Evolutionary conservation across 257 asterid species (phyloP).

Genomic region (Galeopsis tetrahit): DNA sequence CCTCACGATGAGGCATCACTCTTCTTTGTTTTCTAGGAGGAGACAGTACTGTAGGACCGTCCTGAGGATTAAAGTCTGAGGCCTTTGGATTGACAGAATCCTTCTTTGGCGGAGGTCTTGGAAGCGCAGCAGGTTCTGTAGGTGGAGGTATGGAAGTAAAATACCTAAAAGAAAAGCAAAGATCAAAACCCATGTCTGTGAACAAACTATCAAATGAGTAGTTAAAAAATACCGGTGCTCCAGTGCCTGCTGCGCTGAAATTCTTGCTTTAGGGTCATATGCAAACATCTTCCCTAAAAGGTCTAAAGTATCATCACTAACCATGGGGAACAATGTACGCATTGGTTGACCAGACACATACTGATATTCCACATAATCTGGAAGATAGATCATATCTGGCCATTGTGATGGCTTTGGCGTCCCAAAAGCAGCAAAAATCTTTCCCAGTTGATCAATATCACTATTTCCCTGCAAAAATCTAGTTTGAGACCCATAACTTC

Average conservation of each 20-base stretch:
- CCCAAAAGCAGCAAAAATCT: conserved; percentile 94
- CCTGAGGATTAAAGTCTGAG: conserved; percentile 62
- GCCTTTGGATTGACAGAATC: conserved; percentile 60
- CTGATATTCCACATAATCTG: conserved; percentile 91
- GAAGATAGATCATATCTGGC: conserved; percentile 90
- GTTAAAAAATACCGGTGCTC: conserved; percentile 78
- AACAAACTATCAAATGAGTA: conserved; percentile 20
- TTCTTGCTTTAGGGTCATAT: conserved; percentile 90
- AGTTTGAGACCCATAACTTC: conserved; percentile 30
- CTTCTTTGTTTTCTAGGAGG: conserved; percentile 97
- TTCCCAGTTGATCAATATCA: conserved; percentile 97
- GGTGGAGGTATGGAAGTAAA: conserved; percentile 87
- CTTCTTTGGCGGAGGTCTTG: conserved; percentile 86
- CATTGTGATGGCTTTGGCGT: conserved; percentile 93
- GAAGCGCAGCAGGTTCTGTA: conserved; percentile 90
- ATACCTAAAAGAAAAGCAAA: conserved; percentile 55
- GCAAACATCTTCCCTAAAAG: conserved; percentile 86
- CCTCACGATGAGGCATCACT: conserved; percentile 90
- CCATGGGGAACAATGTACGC: conserved; percentile 90
- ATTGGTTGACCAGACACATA: conserved; percentile 61
- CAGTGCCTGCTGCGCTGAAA: conserved; percentile 90
- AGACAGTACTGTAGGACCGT: conserved; percentile 85
- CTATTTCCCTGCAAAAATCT: conserved; percentile 70
- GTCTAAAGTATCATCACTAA: conserved; percentile 85
- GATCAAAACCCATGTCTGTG: conserved; percentile 26